Conservation (phyloP, 2,329 filamentous ascomycete species). For the Verticillium albo-atrum region DNA sequence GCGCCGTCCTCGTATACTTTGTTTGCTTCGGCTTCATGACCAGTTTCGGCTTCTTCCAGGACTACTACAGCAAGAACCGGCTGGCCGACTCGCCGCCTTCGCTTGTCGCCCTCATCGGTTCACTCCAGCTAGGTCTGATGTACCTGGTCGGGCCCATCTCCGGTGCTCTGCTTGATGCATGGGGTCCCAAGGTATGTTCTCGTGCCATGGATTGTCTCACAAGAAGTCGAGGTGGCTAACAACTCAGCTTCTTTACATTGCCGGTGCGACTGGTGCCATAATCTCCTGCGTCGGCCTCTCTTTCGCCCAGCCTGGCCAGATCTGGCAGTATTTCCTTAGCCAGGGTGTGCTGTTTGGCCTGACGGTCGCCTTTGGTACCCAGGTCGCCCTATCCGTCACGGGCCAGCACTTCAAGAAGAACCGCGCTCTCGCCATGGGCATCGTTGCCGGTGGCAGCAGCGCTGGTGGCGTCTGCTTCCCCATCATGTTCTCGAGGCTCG, state of each 20-base stretch:
- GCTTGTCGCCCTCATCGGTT: constrained; percentile 39
- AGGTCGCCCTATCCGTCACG: constrained; percentile 7
- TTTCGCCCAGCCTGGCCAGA: constrained; percentile 4
- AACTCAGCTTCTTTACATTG: constrained; percentile 4
- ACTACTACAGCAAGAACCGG: constrained; percentile 33
- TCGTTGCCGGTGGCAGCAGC: constrained; percentile 15
- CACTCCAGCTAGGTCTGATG: constrained; percentile 34
- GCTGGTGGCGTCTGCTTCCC: constrained; percentile 11
- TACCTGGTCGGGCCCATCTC: constrained; percentile 32
- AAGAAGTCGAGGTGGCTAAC: too few species aligned
- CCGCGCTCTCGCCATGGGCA: constrained; percentile 23
- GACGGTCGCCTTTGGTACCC: constrained; percentile 6
- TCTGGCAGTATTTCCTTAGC: constrained; percentile 33
- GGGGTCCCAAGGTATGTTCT: constrained; percentile 4
- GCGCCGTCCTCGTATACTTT: constrained; percentile 9
- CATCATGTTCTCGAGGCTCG: constrained; percentile 32
- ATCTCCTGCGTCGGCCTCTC: constrained; percentile 7
- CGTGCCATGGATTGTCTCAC: too few species aligned
- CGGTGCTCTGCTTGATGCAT: constrained; percentile 34
- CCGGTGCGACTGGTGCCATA: constrained; percentile 4
- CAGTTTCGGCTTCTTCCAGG: constrained; percentile 39
- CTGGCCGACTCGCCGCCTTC: constrained; percentile 27
- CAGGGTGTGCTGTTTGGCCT: constrained; percentile 23
- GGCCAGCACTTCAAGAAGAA: constrained; percentile 32
- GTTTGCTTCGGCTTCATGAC: constrained; percentile 27